A percentile compares a stretch with the other conserved stretches of the same genome.
These are phyloP conservation scores for Dictyostelium citrinum DNA, from an alignment of 78 protist genomes.

Conservation along the genomic window DNA sequence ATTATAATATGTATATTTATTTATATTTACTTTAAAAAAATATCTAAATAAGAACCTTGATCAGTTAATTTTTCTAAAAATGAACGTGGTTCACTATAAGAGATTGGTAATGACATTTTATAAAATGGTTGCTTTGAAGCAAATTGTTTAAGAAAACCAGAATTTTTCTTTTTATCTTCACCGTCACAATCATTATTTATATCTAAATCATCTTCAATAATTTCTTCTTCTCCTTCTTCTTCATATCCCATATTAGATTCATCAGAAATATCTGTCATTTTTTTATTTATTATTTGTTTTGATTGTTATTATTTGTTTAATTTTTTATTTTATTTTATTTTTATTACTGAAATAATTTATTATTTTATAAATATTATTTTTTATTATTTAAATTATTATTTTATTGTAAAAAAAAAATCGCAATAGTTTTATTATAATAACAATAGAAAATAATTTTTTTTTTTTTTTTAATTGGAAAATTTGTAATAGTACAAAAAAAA, in stretches of 20 bases:
- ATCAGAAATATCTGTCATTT: constrained; percentile 36
- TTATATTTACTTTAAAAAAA: constrained; percentile 51
- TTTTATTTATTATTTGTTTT: neutral
- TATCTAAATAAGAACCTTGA: constrained; percentile 38
- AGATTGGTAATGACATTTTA: constrained; percentile 52
- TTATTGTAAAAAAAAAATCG: too few relatives aligned
- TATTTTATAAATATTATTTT: too few relatives aligned
- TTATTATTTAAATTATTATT: too few relatives aligned
- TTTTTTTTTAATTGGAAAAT: neutral
- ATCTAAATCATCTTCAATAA: constrained; percentile 3
- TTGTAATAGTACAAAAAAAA: neutral
- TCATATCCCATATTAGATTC: constrained; percentile 27
- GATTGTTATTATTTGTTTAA: neutral
- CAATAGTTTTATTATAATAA: too few relatives aligned
- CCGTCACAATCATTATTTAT: neutral
- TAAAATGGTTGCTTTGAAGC: constrained; percentile 59
- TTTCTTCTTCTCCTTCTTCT: constrained; percentile 19
- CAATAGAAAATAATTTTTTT: neutral
- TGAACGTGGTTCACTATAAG: constrained; percentile 54
- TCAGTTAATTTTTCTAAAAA: constrained; percentile 61
- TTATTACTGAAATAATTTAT: too few relatives aligned
- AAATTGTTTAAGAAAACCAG: constrained; percentile 44
- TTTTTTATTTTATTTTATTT: too few relatives aligned
- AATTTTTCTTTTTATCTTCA: neutral
- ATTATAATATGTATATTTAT: too few relatives aligned